Base-by-base conservation (phyloP, 495 filamentous ascomycete species). In the Evansstolkia leycettana region DNA sequence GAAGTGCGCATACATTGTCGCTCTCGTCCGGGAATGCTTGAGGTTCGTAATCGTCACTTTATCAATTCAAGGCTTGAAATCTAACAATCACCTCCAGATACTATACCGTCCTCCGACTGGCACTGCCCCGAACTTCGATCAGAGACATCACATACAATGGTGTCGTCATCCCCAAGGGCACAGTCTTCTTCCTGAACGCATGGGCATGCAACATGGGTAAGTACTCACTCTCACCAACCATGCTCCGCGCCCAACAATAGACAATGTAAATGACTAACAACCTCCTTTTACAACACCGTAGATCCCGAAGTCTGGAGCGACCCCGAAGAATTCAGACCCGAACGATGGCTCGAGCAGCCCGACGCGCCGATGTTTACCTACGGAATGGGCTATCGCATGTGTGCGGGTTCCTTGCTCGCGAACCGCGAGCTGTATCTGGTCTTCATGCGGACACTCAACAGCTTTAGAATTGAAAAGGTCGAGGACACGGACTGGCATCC, bases 371-470 rank as follows among this genome's bases (percentile, higher is more conserved):
- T 77, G 10, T 76, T 76, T 41, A 72, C 72, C 0, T 78, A 77
- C 34, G 73, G 75, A 2, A 57, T 76, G 33, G 75, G 75, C 8
- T 78, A 76, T 38, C 65, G 76, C 15, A 79, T 80, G 75, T 81
- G 76, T 39, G 69, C 74, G 7, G 76, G 76, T 8, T 70, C 70
- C 1, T 47, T 78, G 31, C 63, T 81, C 1, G 74, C 76, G 15
- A 78, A 78, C 28, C 61, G 73, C 0, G 75, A 81, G 50, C 52
- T 79, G n/a, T 80, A 81, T 40, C 55, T 78, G 28, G 64, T 74
- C 29, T 77, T 79, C 53, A 67, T 79, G 55, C 67, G 76, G 9
- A 65, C 72, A 31, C 49, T 80, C 13, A 68, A 65, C 43, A 67
- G 67, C 32, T 79, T 80, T 45, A 57, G 68, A 16, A 64, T 81